Percentiles rank a stretch among this genome's conserved stretches.
Evolutionary conservation across 441 rosid species (phyloP).

Genomic region (Macaranga tanarius): DNA sequence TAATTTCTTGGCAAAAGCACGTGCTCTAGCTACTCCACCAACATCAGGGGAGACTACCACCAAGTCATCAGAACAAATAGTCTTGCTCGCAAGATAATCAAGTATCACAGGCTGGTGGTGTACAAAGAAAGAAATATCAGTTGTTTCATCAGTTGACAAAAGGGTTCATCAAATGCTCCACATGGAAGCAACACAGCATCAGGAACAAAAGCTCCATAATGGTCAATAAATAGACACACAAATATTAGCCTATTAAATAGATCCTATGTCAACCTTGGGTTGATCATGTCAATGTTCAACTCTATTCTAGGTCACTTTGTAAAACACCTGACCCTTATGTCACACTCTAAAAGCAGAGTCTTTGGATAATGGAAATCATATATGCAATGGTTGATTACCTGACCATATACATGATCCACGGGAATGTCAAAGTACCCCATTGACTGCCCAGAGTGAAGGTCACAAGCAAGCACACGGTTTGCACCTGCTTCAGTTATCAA

Average conservation of each 20-base stretch:
- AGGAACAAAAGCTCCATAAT: neutral
- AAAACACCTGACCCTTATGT: no score
- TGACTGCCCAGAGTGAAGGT: constrained; percentile 98
- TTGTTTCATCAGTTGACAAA: neutral
- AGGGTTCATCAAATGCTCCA: neutral
- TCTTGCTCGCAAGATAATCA: constrained; percentile 95
- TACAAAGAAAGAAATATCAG: constrained; percentile 19
- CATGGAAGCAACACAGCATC: neutral
- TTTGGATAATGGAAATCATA: neutral
- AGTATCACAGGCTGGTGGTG: constrained; percentile 83
- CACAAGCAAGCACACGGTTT: constrained; percentile 94
- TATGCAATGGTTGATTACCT: constrained; percentile 40
- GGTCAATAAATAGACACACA: neutral
- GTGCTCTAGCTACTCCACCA: constrained; percentile 97
- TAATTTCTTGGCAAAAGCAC: constrained; percentile 88
- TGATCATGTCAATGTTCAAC: neutral
- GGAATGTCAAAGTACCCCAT: constrained; percentile 99
- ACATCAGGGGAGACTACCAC: constrained; percentile 97
- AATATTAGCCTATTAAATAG: neutral
- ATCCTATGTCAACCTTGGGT: neutral
- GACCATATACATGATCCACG: constrained; percentile 94
- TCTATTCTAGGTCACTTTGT: neutral
- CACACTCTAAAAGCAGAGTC: neutral
- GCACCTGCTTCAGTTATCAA: constrained; percentile 88
- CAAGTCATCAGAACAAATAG: constrained; percentile 71